Conservation (phyloP, 2,329 filamentous ascomycete species). For the Xylariomycetidae sp. region DNA sequence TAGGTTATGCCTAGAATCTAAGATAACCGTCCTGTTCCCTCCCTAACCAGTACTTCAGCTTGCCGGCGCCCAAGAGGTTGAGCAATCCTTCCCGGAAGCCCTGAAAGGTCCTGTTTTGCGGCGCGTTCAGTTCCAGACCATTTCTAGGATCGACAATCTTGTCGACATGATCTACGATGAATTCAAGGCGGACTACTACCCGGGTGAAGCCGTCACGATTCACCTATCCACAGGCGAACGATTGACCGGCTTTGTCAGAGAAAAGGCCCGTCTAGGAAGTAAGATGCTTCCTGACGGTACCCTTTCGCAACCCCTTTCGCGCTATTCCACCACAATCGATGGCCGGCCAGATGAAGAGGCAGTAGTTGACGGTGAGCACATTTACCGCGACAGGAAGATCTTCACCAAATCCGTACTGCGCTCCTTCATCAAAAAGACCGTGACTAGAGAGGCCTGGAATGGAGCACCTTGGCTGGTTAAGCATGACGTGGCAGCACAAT, state of each 20-base stretch:
- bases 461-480: slow-evolving; percentile 97
- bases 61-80: slow-evolving; percentile 79
- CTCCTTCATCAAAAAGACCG: slow-evolving; percentile 90
- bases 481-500: slow-evolving; percentile 72
- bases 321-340: slow-evolving; percentile 74
- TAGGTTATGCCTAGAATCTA: slow-evolving; percentile 37
- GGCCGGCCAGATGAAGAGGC: slow-evolving; percentile 65
- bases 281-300: slow-evolving; percentile 61
- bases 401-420: slow-evolving; percentile 94
- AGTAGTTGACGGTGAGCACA: slow-evolving; percentile 72
- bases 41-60: slow-evolving; percentile 41
- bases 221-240: slow-evolving; percentile 63
- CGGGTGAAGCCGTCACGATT: slow-evolving; percentile 76
- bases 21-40: background rate
- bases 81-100: slow-evolving; percentile 84
- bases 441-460: slow-evolving; percentile 87
- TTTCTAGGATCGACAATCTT: slow-evolving; percentile 80
- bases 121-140: slow-evolving; percentile 84
- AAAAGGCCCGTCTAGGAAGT: slow-evolving; percentile 73
- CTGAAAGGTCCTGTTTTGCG: slow-evolving; percentile 86
- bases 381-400: slow-evolving; percentile 79
- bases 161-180: slow-evolving; percentile 65
- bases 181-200: slow-evolving; percentile 87
- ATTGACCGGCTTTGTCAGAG: slow-evolving; percentile 68
- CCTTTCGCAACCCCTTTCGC: slow-evolving; percentile 63